Evolutionary conservation across 2,329 filamentous ascomycete species (phyloP).

Genomic region (Dissoconium aciculare): DNA sequence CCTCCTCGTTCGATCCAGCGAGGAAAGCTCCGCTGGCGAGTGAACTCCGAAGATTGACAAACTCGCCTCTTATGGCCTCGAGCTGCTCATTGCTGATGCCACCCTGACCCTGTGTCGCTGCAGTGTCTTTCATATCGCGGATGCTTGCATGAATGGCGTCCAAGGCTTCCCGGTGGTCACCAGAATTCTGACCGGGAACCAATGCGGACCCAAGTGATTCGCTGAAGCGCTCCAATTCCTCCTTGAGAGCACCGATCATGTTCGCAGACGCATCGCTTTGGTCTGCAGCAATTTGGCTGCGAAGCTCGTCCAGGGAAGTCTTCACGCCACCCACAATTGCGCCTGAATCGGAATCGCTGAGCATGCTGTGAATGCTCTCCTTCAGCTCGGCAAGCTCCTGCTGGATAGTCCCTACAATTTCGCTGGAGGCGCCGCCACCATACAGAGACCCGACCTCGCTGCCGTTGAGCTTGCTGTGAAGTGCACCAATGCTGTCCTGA

Average conservation of each 20-base stretch:
- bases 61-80: slow-evolving; percentile 37
- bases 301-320: slow-evolving; percentile 30
- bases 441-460: slow-evolving; percentile 18
- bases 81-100: slow-evolving; percentile 36
- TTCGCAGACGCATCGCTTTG: slow-evolving; percentile 29
- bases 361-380: slow-evolving; percentile 39
- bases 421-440: slow-evolving; percentile 27
- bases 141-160: slow-evolving; percentile 18
- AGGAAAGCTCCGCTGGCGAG: slow-evolving; percentile 27
- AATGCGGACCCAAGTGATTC: slow-evolving; percentile 29
- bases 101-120: slow-evolving; percentile 9
- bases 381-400: slow-evolving; percentile 48
- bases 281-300: slow-evolving; percentile 24
- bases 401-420: slow-evolving; percentile 36
- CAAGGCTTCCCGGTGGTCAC: slow-evolving; percentile 17
- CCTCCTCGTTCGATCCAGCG: slow-evolving; percentile 32
- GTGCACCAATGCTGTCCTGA: slow-evolving; percentile 35
- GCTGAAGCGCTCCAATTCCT: slow-evolving; percentile 30
- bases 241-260: slow-evolving; percentile 28
- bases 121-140: slow-evolving; percentile 28
- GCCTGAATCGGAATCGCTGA: slow-evolving; percentile 36
- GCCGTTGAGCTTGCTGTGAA: slow-evolving; percentile 31
- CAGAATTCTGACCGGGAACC: slow-evolving; percentile 21
- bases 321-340: slow-evolving; percentile 55
- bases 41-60: slow-evolving; percentile 33